A percentile compares a stretch with the other conserved stretches of the same genome.
Evolutionary conservation across 202 grass and related monocot species (phyloP).

Genomic region (Cymbopogon flexuosus): DNA sequence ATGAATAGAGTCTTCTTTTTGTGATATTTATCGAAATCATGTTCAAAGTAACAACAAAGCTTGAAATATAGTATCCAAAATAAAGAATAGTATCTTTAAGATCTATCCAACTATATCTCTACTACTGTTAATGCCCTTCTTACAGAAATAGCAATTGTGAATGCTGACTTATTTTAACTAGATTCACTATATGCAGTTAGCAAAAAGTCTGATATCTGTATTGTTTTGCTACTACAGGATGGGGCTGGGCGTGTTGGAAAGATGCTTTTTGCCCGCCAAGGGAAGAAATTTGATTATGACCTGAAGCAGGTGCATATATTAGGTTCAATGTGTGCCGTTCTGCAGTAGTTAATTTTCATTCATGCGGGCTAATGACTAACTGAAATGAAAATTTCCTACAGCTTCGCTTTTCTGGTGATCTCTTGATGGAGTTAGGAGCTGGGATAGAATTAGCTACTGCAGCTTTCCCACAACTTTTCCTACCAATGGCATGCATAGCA

Average conservation of each 20-base stretch:
- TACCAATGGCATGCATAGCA: slow-evolving; percentile 94
- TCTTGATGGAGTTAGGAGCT: slow-evolving; percentile 94
- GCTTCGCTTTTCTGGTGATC: slow-evolving; percentile 94
- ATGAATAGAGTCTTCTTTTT: not conserved
- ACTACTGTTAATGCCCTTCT: not conserved
- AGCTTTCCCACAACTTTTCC: slow-evolving; percentile 92
- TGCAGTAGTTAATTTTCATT: not conserved
- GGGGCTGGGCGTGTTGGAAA: slow-evolving; percentile 96
- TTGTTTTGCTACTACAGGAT: slow-evolving; percentile 57
- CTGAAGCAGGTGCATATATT: slow-evolving; percentile 73
- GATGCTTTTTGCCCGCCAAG: slow-evolving; percentile 99
- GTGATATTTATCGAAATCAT: not conserved
- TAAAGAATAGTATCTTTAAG: not conserved
- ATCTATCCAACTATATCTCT: not conserved
- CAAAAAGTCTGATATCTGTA: not conserved
- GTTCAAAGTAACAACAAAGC: not conserved
- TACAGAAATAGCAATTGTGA: not conserved
- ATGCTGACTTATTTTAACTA: not conserved
- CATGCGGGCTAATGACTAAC: not conserved
- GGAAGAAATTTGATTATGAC: slow-evolving; percentile 99
- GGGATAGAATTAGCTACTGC: slow-evolving; percentile 95
- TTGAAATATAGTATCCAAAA: not conserved
- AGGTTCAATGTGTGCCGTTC: not conserved
- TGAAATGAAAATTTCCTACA: slow-evolving; percentile 36
- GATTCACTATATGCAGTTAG: not conserved